Evolutionary conservation across 2,329 filamentous ascomycete genomes (phyloP), one percentile per base, ranked within the genome.

Genomic region (Cladorrhinum sp.): DNA sequence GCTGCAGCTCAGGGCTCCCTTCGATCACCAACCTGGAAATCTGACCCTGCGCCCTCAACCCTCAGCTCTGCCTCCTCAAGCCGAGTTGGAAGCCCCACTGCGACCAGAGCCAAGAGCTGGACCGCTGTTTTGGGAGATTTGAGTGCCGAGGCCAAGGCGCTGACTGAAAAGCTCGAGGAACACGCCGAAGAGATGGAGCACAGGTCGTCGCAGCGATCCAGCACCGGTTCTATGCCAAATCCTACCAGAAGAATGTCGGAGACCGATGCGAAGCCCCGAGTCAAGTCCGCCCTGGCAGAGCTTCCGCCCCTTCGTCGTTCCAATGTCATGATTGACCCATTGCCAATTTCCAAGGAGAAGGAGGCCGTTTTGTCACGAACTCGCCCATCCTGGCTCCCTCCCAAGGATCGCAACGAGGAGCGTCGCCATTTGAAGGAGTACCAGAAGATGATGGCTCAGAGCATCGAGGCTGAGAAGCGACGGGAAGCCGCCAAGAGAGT

Each of bases 391-490:
- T 95, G 91, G 91, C 78, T 95, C 2, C 91, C 91, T 0, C 91
- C 91, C 1, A 95, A 95, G 75, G 87, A 95, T 66, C 93, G 92
- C 1, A 90, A 90, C 57, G 95, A 99, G 74, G 95, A 99, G 77
- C 90, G 85, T 72, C 88, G 88, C 66, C 95, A 99, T 74, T 73
- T 99, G 66, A 92, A 85, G 69, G 87, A 95, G 72, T 95, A 93
- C 71, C 88, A 93, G 75, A 86, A 83, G 73, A 93, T 95, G 89
- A 91, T 93, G 88, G 81, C 80, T 0, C 78, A 78, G 50, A 86
- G 85, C 66, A 73, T 78, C 55, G 84, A 85, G 68, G 81, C 84
- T 0, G 85, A 88, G 29, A 81, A 83, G 60, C 82, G 82, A 68
- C 84, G 77, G 65, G 84, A 87, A 66, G 80, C 79, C 0, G 76